Base-by-base conservation (phyloP, 768 basidiomycete species). In the Paxillus involutus region DNA sequence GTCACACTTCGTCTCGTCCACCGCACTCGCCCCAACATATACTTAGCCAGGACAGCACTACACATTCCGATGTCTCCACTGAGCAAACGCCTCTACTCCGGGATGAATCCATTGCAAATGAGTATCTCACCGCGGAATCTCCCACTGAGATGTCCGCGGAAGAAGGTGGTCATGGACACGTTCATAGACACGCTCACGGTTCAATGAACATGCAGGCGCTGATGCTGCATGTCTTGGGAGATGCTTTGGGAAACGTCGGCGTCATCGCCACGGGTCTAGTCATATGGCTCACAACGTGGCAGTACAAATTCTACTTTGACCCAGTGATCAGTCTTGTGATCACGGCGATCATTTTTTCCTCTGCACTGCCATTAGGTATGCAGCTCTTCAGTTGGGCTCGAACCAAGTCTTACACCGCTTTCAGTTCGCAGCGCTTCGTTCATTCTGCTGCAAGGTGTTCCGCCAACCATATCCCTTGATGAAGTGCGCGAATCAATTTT, bases 201-300 rank as follows among this genome's bases (percentile, higher is more conserved):
- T 91, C 88, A 1, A 98, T 99, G 97, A 99, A 98, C 72, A 98
- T 98, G 95, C 88, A 78, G n/a, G 97, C 94, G 30, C 79, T 99
- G 1, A 77, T 98, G 32, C 73, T 99, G 29, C 97, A 99, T 70
- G 97, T 98, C 37, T 71, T 99, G 43, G 96, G 96, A 33, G 96
- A 99, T 75, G 96, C 96, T 51, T 81, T 99, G 24, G 97, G 97
- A 47, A 98, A 99, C 70, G 91, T 98, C 57, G 97, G 97, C 49
- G 97, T 99, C 57, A 97, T 99, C 55, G 85, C 88, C 35, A 92
- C 95, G 4, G 97, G 97, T 52, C 82, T 98, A 11, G 77, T 98
- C 66, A 97, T 99, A 65, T 95, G 93, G 94, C 80, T 90, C 53
- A 87, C 89, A 1, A 74, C 83, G 24, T 95, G 91, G 85, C 72